Evolutionary conservation across 805 yeast species (phyloP), one percentile per base, ranked within the genome.

Genomic region (Brettanomyces nanus): DNA sequence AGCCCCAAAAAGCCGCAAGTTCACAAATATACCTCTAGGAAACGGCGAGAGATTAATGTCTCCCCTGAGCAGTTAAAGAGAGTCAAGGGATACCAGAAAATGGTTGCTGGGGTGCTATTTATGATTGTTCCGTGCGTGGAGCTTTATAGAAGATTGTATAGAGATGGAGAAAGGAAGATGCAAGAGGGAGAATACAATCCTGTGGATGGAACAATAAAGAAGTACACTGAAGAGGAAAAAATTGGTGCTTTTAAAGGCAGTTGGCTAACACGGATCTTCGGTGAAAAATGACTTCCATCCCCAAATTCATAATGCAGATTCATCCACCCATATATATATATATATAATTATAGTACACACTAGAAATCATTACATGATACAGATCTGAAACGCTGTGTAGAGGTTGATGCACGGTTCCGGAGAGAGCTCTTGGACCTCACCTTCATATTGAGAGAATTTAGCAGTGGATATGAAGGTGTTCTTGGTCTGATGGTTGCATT

Each of bases 151-250:
- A 39, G 67, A 19, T 34, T 56, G 11, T 54, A 65, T 26, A 49
- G 58, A 10, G 71, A 72, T 4, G 61, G 63, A 14, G 71, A 66
- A 33, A 55, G 71, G 42, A 59, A 61, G 23, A 56, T 59, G 3
- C 77, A 71, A 45, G 52, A 62, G 30, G 77, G 77, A 9, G 72
- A 65, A 31, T 56, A 58, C 41, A 49, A 56, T 34, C 63, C 68
- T 1, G 54, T 54, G 1, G 74, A 69, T 36, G 75, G 75, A 0
- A 58, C 68, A 1, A 51, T 69, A 4, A 51, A 69, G n/a, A 49
- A 63, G 34, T 71, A 68, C 49, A 49, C 58, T 10, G 68, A 64
- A 13, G 63, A 62, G 31, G 77, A 71, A 45, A 62, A 54, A 38
- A 40, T 47, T 13, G 56, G 58, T 36, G 49, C 54, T 7, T 71